Evolutionary conservation across 805 yeast species (phyloP), one percentile per base, ranked within the genome.

Genomic region (Kodamaea nitidulidarum): DNA sequence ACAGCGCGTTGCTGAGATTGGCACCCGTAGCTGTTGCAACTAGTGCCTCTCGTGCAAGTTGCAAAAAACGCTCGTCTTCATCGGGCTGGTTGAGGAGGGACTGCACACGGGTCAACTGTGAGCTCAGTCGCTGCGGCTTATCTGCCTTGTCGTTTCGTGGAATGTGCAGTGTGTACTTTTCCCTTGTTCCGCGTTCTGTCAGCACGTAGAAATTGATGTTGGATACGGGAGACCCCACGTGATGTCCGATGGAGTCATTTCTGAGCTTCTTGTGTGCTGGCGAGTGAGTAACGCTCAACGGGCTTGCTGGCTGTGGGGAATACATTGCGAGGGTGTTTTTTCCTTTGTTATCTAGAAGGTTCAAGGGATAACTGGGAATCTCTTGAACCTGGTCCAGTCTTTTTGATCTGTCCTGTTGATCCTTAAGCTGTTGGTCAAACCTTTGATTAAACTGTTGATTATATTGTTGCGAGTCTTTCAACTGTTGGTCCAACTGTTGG

Each of bases 11-110:
- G 16, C 43, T 27, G 14, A 61, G 58, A 41, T 63, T 59, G 44
- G 69, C 68, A 2, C 75, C 69, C 8, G 48, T 51, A 9, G 72
- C 71, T 0, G 78, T 72, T 17, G 78, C 77, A 9, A 73, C 78
- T 12, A 75, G 61, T 2, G 81, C 84, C 50, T 80, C 83, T 42
- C 76, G 74, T 3, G 86, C 86, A 14, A 80, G 67, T 33, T 74
- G 62, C 27, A 80, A 61, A 49, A 80, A 80, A 38, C 70, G 64
- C 30, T 73, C 63, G 51, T 80, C 85, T 50, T 76, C 83, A 41
- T 58, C 61, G 7, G 25, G 25, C 16, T 32, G 32, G 27, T 29
- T 36, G 21, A 32, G 28, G 15, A 32, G 41, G 5, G 41, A 32
- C 21, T 15, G 31, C 27, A 32, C 41, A 7, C 40, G 26, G 4